Evolutionary conservation across 73 alveolate genomes (phyloP).

Genomic region (Paramecium biaurelia): DNA sequence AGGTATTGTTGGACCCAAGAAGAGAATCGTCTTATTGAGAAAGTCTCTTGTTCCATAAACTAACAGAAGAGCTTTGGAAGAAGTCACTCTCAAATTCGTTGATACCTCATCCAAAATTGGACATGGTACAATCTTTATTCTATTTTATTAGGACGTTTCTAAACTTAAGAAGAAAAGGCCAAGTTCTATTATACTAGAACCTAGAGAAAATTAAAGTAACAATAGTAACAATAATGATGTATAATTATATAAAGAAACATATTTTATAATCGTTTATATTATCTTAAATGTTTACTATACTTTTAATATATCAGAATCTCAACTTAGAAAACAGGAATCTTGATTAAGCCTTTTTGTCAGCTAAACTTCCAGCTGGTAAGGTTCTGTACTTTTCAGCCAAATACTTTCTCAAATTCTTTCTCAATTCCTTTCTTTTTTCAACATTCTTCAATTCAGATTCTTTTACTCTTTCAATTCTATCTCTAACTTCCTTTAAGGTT

Average conservation of each 20-base stretch:
- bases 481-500: slow-evolving; percentile 53
- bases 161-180: slow-evolving; percentile 98
- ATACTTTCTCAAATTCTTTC: slow-evolving; percentile 43
- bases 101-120: slow-evolving; percentile 99
- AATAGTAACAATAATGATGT: neutral
- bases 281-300: neutral
- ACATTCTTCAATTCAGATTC: slow-evolving; percentile 34
- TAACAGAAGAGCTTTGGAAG: slow-evolving; percentile 88
- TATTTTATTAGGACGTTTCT: slow-evolving; percentile 84
- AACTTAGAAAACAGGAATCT: slow-evolving; percentile 62
- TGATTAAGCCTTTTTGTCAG: slow-evolving; percentile 45
- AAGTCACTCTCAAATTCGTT: slow-evolving; percentile 97
- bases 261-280: neutral
- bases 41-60: slow-evolving; percentile 95
- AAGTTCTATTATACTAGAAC: slow-evolving; percentile 79
- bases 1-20: slow-evolving; percentile 97
- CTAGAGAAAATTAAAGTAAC: neutral
- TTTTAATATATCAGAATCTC: slow-evolving; percentile 53
- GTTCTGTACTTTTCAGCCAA: slow-evolving; percentile 59
- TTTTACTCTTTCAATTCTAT: slow-evolving; percentile 47
- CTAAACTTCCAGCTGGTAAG: slow-evolving; percentile 47
- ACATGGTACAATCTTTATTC: slow-evolving; percentile 82
- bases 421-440: slow-evolving; percentile 44
- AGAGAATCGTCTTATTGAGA: slow-evolving; percentile 98
- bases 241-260: neutral